These are phyloP conservation scores for Glycine soja DNA, from an alignment of 306 rosid species.

Conservation along the genomic window DNA sequence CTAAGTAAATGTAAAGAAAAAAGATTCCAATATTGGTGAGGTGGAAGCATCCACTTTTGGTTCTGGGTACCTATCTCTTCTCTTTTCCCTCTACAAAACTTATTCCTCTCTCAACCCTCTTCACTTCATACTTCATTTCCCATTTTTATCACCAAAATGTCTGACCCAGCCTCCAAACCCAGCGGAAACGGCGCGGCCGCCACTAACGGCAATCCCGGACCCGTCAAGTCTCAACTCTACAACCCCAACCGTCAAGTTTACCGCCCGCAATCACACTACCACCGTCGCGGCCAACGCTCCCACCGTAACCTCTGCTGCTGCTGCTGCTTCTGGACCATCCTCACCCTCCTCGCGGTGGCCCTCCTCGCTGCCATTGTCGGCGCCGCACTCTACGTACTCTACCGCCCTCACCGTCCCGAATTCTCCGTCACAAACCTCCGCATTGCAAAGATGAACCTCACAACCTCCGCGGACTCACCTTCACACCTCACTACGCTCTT, in stretches of 20 bases:
- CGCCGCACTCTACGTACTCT: conserved; percentile 78
- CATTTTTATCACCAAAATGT: conserved; percentile 46
- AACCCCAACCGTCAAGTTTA: conserved; percentile 69
- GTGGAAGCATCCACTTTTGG: conserved; percentile 62
- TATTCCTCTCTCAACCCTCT: conserved; percentile 37
- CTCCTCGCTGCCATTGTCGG: conserved; percentile 81
- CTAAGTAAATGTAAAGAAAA: conserved; percentile 22
- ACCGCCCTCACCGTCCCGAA: conserved; percentile 88
- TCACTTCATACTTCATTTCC: too few species aligned
- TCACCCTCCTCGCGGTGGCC: conserved; percentile 56
- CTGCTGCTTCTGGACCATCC: conserved; percentile 92
- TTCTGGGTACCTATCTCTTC: conserved; percentile 49
- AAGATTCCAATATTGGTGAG: conserved; percentile 57
- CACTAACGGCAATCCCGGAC: conserved; percentile 51
- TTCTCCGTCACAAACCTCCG: conserved; percentile 88
- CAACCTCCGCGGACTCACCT: conserved; percentile 70
- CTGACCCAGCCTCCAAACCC: conserved; percentile 73
- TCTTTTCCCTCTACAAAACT: conserved; percentile 47
- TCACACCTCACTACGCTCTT: conserved; percentile 72
- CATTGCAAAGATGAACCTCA: conserved; percentile 79
- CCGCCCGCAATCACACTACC: conserved; percentile 75
- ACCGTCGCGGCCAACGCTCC: conserved; percentile 70
- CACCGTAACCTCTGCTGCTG: conserved; percentile 82
- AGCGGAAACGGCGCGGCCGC: conserved; percentile 46
- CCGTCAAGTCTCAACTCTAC: conserved; percentile 59